phyloP scores from a whole-genome alignment of 768 basidiomycete species.

The Lentinula sp. region DNA sequence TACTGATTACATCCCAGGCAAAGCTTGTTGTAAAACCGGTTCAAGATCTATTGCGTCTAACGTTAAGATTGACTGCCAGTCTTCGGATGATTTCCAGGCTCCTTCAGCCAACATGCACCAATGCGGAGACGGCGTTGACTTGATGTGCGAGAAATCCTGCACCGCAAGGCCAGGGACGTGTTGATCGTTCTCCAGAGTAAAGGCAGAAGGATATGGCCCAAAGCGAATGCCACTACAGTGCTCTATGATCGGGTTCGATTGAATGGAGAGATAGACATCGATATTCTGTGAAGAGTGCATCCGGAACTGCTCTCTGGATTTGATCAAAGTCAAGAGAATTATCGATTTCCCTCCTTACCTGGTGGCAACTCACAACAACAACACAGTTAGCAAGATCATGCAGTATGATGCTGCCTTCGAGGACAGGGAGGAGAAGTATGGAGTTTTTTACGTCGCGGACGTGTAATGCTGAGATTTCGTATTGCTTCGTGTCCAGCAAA shows the following conservation, averaged over 20 bases:
- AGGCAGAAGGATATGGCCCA: conserved; percentile 45
- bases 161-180: conserved; percentile 43
- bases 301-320: conserved; percentile 55
- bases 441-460: conserved; percentile 53
- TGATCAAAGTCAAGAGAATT: background rate
- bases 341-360: conserved; percentile 39
- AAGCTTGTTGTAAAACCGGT: background rate
- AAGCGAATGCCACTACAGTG: conserved; percentile 61
- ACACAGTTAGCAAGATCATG: conserved; percentile 57
- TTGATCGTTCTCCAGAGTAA: conserved; percentile 13
- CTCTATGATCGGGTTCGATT: conserved; percentile 79
- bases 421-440: conserved; percentile 57
- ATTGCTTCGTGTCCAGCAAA: conserved; percentile 12
- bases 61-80: conserved; percentile 22
- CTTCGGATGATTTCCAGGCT: conserved; percentile 9
- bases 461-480: conserved; percentile 53
- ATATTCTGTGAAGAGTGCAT: conserved; percentile 71
- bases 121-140: conserved; percentile 70
- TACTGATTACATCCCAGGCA: background rate
- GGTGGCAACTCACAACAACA: conserved; percentile 73
- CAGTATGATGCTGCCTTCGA: conserved; percentile 69
- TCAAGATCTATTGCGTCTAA: background rate
- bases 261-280: conserved; percentile 59
- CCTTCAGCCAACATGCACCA: conserved; percentile 39
- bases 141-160: conserved; percentile 85